Percentiles rank a stretch among this genome's conserved stretches.
Conservation (phyloP, 768 basidiomycete genomes). For the Boletus bicolor region DNA sequence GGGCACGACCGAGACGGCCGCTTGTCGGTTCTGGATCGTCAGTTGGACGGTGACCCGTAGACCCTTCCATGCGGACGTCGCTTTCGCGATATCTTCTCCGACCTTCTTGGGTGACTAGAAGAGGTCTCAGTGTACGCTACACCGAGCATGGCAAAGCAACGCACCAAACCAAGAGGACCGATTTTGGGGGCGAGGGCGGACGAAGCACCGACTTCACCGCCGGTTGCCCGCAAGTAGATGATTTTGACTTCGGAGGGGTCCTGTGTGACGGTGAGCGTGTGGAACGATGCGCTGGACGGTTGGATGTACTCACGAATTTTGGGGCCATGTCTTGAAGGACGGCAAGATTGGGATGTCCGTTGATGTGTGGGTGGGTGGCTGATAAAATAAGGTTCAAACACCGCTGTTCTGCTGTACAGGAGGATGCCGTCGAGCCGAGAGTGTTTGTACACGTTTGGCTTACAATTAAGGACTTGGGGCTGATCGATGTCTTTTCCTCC, state of each 20-base stretch:
- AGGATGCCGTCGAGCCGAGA: slow-evolving; percentile 19
- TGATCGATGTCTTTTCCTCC: slow-evolving; percentile 8
- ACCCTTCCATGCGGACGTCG: slow-evolving; percentile 98
- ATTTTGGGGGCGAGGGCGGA: slow-evolving; percentile 99
- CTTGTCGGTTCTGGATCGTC: slow-evolving; percentile 99
- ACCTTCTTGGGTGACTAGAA: slow-evolving; percentile 98
- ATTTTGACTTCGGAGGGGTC: slow-evolving; percentile 99
- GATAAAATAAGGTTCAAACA: slow-evolving; percentile 50
- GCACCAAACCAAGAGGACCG: slow-evolving; percentile 97
- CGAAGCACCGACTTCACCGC: slow-evolving; percentile 99
- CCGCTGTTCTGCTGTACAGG: slow-evolving; percentile 61
- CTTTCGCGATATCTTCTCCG: slow-evolving; percentile 99
- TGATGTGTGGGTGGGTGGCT: slow-evolving; percentile 16
- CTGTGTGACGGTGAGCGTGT: slow-evolving; percentile 37
- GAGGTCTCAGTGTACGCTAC: slow-evolving; percentile 10
- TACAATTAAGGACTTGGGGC: background rate
- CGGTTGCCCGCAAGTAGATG: slow-evolving; percentile 97
- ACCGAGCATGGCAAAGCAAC: slow-evolving; percentile 28
- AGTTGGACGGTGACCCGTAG: slow-evolving; percentile 98
- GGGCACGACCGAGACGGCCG: slow-evolving; percentile 92
- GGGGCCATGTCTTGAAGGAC: slow-evolving; percentile 59
- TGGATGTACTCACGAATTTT: slow-evolving; percentile 56
- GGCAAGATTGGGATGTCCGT: slow-evolving; percentile 2
- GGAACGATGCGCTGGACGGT: background rate
- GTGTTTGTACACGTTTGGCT: slow-evolving; percentile 40